Base-by-base conservation (phyloP, 139 green algal genomes). In the Volvox reticuliferus region DNA sequence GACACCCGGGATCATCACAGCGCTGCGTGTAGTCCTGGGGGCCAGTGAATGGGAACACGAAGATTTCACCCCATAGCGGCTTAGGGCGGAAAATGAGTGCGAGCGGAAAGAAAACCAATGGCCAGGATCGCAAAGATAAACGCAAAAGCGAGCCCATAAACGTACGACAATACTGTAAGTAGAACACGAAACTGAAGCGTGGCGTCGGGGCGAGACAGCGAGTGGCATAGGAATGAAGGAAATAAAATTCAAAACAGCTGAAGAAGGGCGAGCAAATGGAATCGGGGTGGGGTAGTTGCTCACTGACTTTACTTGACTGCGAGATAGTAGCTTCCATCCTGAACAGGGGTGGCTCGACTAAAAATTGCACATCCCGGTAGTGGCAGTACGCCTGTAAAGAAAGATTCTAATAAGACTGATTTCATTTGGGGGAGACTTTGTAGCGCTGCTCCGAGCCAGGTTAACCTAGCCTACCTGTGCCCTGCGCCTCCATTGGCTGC, bases 1-100 rank as follows among this genome's bases (percentile, higher is more conserved):
- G 61, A n/a, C 71, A 76, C 20, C 3, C 5, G 0, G 87, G 12
- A 28, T 86, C 76, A 35, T 91, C 87, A 26, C 9, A 77, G 20
- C 22, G 50, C 86, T 84, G 86, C 18, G 86, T 90, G 86, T 83
- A 90, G 16, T 90, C 86, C 86, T 90, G 86, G 32, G 1, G 75
- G 75, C 13, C 12, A 30, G 50, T 26, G 50, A 20, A 35, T 20
- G 32, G 65, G 14, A n/a, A 36, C 1, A 2, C 13, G 13, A 20
- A n/a, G n/a, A n/a, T n/a, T n/a, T n/a, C 33, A 30, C 18, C 18
- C 50, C 21, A 82, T 2, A 26, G 3, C 13, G 79, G 79, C 0
- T 9, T 17, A n/a, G 79, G 50, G 69, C 37, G 35, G 78, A 21
- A 32, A 21, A 36, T 37, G 32, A 18, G 33, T 17, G 30, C 32